phyloP scores from a whole-genome alignment of 108 stramenopile species.

The Schizochytrium sp. region DNA sequence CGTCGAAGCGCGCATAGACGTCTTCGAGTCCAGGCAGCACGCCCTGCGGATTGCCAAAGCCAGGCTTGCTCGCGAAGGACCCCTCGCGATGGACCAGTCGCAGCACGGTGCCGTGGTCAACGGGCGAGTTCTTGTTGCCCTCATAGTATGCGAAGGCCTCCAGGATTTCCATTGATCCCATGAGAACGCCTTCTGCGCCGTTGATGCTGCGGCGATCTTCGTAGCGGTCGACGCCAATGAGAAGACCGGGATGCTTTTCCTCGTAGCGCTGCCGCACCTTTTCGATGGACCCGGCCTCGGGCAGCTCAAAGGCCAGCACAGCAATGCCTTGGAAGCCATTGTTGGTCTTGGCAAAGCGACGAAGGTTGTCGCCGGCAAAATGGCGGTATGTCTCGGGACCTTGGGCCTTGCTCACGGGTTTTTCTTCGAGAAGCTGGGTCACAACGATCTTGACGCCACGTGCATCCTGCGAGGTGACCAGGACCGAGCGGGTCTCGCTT shows the following conservation, averaged over 20 bases:
- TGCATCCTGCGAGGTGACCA: slow-evolving; percentile 66
- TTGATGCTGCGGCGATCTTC: neutral
- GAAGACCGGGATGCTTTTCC: slow-evolving; percentile 52
- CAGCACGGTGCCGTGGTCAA: slow-evolving; percentile 62
- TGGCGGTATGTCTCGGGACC: neutral
- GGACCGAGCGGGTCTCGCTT: slow-evolving; percentile 42
- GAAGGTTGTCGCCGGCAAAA: slow-evolving; percentile 29
- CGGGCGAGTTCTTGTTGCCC: slow-evolving; percentile 21
- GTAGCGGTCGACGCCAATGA: slow-evolving; percentile 28
- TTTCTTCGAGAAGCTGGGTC: slow-evolving; percentile 23
- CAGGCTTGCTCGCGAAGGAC: neutral
- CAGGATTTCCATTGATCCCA: slow-evolving; percentile 29
- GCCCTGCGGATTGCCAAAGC: slow-evolving; percentile 9
- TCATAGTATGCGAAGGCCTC: slow-evolving; percentile 74
- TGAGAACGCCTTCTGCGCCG: neutral
- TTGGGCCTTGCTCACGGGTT: neutral
- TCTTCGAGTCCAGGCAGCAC: slow-evolving; percentile 55
- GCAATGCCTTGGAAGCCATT: slow-evolving; percentile 55
- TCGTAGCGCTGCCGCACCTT: slow-evolving; percentile 45
- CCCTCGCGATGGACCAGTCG: slow-evolving; percentile 55
- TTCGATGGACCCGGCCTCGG: slow-evolving; percentile 34
- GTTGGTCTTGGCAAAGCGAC: slow-evolving; percentile 54
- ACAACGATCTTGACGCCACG: slow-evolving; percentile 66
- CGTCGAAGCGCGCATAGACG: slow-evolving; percentile 58
- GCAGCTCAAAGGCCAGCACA: slow-evolving; percentile 61